A percentile compares a stretch with the other conserved stretches of the same genome.
Conservation (phyloP, 345 rosid species). For the Brassica rapa region DNA sequence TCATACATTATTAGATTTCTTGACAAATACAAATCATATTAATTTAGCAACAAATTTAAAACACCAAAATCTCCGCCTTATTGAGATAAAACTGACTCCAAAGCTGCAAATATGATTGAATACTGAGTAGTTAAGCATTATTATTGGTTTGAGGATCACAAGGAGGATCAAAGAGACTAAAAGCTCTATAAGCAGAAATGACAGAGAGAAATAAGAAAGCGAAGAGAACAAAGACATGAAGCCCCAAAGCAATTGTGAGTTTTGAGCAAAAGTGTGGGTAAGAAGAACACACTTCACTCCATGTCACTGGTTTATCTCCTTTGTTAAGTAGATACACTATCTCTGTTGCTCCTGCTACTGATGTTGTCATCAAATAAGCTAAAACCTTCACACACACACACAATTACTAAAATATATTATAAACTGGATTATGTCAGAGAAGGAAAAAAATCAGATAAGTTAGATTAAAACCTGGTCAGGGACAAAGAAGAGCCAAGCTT, state of each 20-base stretch:
- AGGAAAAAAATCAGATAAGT: background rate
- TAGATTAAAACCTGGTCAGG: slow-evolving; percentile 74
- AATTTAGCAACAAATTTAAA: background rate
- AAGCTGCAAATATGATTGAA: background rate
- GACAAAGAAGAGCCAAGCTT: slow-evolving; percentile 81
- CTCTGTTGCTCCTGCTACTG: slow-evolving; percentile 72
- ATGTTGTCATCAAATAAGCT: slow-evolving; percentile 78
- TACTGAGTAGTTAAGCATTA: slow-evolving; percentile 19
- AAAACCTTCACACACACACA: slow-evolving; percentile 50
- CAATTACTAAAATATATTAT: background rate
- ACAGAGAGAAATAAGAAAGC: slow-evolving; percentile 62
- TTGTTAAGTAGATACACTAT: slow-evolving; percentile 60
- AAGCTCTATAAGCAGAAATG: slow-evolving; percentile 78
- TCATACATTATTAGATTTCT: background rate
- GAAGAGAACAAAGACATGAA: slow-evolving; percentile 60
- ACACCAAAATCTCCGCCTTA: slow-evolving; percentile 5
- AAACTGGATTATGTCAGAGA: background rate
- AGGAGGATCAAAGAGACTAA: slow-evolving; percentile 70
- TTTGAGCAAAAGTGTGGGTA: slow-evolving; percentile 64
- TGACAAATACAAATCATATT: background rate
- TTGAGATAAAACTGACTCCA: background rate
- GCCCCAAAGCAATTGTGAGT: slow-evolving; percentile 57
- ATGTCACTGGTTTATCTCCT: slow-evolving; percentile 68
- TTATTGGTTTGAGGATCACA: slow-evolving; percentile 23
- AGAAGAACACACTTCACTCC: slow-evolving; percentile 80